A percentile compares a stretch with the other conserved stretches of the same genome.
Conservation (phyloP, 192 early-diverging fungal genomes). For the Coemansia sp. region DNA sequence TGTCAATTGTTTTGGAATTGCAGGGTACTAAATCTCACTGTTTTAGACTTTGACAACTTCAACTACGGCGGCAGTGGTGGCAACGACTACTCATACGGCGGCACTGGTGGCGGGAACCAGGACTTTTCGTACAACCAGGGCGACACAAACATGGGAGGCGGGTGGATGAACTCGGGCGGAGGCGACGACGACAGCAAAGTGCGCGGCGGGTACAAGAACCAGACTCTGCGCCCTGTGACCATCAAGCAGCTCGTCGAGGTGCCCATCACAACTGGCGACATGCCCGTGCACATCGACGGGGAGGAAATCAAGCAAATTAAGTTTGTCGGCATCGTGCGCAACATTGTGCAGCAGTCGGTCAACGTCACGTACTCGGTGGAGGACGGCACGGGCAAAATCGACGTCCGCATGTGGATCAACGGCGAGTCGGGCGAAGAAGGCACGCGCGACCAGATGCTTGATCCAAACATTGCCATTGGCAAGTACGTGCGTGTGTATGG, state of each 20-base stretch:
- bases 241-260: conserved; percentile 69
- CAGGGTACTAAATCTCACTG: neutral
- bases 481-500: conserved; percentile 74
- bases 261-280: conserved; percentile 53
- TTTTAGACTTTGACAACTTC: conserved; percentile 23
- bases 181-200: conserved; percentile 37
- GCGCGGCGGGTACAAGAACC: conserved; percentile 52
- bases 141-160: conserved; percentile 14
- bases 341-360: conserved; percentile 55
- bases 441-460: conserved; percentile 8
- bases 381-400: conserved; percentile 77
- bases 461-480: conserved; percentile 33
- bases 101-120: conserved; percentile 16
- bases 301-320: conserved; percentile 69
- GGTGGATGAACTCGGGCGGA: conserved; percentile 33
- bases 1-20: neutral
- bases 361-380: conserved; percentile 68
- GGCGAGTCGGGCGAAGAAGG: conserved; percentile 12
- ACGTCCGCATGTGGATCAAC: conserved; percentile 65
- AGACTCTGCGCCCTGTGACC: conserved; percentile 78
- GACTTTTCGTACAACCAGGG: conserved; percentile 19
- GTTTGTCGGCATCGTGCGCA: conserved; percentile 69
- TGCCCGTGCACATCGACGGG: conserved; percentile 65
- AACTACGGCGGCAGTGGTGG: conserved; percentile 6
- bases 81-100: neutral